Percentiles rank a stretch among this genome's conserved stretches.
Evolutionary conservation across 352 stramenopile genomes (phyloP).

Genomic region (Pythium aphanidermatum): DNA sequence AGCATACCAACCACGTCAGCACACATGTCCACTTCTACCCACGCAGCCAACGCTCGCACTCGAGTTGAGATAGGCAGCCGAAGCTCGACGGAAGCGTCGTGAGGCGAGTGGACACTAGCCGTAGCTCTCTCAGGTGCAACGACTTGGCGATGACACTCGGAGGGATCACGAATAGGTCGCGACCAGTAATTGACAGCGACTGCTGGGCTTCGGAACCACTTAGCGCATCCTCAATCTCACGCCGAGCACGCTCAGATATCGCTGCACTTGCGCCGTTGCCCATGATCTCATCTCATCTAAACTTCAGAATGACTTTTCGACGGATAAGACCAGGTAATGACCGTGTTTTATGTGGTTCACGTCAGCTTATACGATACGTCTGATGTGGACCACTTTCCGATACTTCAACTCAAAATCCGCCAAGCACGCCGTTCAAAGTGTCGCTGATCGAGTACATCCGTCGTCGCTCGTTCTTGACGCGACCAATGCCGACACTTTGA

Average conservation of each 20-base stretch:
- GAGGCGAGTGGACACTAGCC: slow-evolving; percentile 27
- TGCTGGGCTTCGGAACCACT: slow-evolving; percentile 4
- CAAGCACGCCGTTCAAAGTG: slow-evolving; percentile 64
- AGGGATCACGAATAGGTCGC: slow-evolving; percentile 40
- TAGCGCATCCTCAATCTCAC: slow-evolving; percentile 34
- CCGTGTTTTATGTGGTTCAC: too few species aligned
- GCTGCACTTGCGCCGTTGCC: slow-evolving; percentile 5
- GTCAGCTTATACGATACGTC: too few species aligned
- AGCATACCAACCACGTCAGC: not conserved
- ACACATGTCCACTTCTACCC: too few species aligned
- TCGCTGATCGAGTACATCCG: slow-evolving; percentile 78
- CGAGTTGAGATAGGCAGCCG: slow-evolving; percentile 36
- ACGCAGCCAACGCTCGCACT: slow-evolving; percentile 26
- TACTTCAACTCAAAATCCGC: slow-evolving; percentile 66
- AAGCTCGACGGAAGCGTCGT: slow-evolving; percentile 41
- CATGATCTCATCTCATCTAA: too few species aligned
- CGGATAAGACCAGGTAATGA: too few species aligned
- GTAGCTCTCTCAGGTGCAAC: slow-evolving; percentile 36
- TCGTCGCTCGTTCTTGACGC: slow-evolving; percentile 57
- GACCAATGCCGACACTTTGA: slow-evolving; percentile 61
- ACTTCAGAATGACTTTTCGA: too few species aligned
- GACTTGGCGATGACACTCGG: slow-evolving; percentile 32
- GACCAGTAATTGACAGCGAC: slow-evolving; percentile 23
- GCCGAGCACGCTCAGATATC: slow-evolving; percentile 30
- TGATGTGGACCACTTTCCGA: too few species aligned